Percentiles rank a stretch among this genome's conserved stretches.
phyloP scores from a whole-genome alignment of 108 stramenopile species.

The Nannochloropsis granulata region DNA sequence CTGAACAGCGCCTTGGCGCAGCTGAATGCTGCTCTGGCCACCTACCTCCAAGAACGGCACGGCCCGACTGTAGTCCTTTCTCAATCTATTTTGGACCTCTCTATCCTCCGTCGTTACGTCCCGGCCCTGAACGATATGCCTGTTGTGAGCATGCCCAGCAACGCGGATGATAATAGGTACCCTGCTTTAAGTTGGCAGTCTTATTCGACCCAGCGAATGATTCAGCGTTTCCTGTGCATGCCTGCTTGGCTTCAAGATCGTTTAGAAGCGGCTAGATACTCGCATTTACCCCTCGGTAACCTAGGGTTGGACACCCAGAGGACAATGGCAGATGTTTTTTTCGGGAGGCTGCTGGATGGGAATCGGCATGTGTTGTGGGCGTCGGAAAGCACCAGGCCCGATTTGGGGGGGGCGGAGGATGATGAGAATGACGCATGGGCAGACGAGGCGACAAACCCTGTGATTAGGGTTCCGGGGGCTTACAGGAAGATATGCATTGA shows the following conservation, averaged over 20 bases:
- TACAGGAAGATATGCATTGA: constrained; percentile 86
- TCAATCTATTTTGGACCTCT: background rate
- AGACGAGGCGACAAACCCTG: constrained; percentile 9
- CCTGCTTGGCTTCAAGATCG: constrained; percentile 69
- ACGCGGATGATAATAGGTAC: constrained; percentile 53
- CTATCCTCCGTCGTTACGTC: constrained; percentile 33
- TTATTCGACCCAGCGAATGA: constrained; percentile 55
- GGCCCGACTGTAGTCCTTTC: constrained; percentile 61
- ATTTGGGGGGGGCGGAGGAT: constrained; percentile 54
- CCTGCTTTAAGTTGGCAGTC: constrained; percentile 81
- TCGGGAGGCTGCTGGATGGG: constrained; percentile 52
- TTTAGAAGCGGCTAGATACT: constrained; percentile 56
- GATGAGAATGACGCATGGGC: constrained; percentile 20
- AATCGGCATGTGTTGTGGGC: constrained; percentile 88
- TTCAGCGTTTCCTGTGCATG: constrained; percentile 50
- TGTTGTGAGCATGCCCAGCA: constrained; percentile 56
- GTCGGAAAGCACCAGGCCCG: constrained; percentile 53
- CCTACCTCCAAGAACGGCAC: constrained; percentile 51
- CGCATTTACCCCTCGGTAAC: constrained; percentile 80
- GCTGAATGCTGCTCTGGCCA: constrained; percentile 53
- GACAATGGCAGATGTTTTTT: constrained; percentile 59
- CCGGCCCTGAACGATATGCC: constrained; percentile 65
- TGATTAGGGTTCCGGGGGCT: constrained; percentile 45
- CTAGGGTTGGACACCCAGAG: constrained; percentile 57
- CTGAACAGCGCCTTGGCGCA: constrained; percentile 48